Base-by-base conservation (phyloP, 768 basidiomycete genomes). In the Lactarius hengduanensis region DNA sequence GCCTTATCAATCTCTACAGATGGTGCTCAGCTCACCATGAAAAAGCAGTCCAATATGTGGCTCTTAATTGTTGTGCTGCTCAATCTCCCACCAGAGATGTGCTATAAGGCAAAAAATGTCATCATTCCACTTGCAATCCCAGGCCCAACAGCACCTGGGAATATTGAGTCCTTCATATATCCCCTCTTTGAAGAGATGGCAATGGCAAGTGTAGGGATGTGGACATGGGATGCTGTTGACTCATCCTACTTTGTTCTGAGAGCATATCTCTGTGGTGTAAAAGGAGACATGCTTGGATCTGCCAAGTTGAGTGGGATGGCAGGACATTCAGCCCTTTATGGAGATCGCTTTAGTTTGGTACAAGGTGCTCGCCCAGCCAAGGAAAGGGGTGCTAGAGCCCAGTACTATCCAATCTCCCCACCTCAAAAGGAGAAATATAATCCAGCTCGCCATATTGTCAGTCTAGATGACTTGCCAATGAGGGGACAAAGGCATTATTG, bases 251-350 rank as follows among this genome's bases (percentile, higher is more conserved):
- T 61, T 61, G 47, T 61, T n/a, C 43, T 43, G 22, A 64, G 69
- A 15, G 69, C 68, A 5, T 66, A 67, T 65, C 62, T 74, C 41
- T 69, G 64, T 26, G 69, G 74, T 65, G 68, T 57, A 7, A 59
- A 71, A 18, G 77, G 76, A 15, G 78, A 77, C 69, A 76, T 75
- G 76, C 65, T 22, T 26, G 76, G 75, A 2, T 76, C 75, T 22
- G 74, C 74, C 11, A 78, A 78, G 20, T 9, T 61, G 9, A 61
- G 32, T 30, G 41, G 26, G 26, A 26, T 26, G 26, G 26, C 26
- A 26, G 26, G 26, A 26, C 26, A 26, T 26, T 26, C 26, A 26
- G 26, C 26, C 26, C 26, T 26, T 26, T 26, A 26, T 26, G 26
- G 26, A 26, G 26, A 26, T 26, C 1, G 26, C 26, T 26, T 26